Conservation (phyloP, 78 protist species). For the Cyanophora paradoxa region DNA sequence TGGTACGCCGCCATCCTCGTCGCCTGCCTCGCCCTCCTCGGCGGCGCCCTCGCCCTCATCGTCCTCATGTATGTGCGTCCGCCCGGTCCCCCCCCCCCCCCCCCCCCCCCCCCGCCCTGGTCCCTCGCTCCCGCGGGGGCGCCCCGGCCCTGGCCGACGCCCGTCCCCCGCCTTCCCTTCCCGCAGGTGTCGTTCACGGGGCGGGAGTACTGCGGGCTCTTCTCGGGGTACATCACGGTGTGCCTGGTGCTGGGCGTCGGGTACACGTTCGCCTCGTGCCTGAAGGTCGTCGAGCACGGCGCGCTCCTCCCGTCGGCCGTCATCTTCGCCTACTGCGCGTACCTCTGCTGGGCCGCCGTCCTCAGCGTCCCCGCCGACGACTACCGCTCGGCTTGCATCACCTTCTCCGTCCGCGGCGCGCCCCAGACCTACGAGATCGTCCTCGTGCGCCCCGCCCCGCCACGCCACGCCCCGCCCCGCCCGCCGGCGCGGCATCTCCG, state of each 20-base stretch:
- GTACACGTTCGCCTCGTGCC: not conserved
- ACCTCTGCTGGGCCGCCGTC: too few species aligned
- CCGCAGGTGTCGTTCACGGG: too few species aligned
- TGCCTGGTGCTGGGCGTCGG: not conserved
- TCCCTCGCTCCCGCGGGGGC: too few species aligned
- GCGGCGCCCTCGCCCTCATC: not conserved
- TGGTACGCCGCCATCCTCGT: slow-evolving; percentile 9
- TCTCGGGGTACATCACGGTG: not conserved
- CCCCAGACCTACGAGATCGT: not conserved
- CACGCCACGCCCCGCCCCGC: not conserved
- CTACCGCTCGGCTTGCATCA: not conserved
- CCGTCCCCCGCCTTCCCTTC: too few species aligned
- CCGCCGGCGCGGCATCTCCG: not conserved
- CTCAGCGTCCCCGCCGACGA: too few species aligned
- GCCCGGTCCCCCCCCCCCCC: too few species aligned
- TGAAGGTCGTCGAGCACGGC: not conserved
- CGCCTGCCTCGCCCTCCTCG: not conserved
- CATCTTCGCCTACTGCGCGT: not conserved
- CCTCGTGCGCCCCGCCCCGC: not conserved
- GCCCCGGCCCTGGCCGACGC: too few species aligned
- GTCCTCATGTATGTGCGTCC: not conserved
- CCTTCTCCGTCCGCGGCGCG: not conserved
- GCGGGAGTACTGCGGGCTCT: not conserved
- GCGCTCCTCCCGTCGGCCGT: not conserved
- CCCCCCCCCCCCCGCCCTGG: too few species aligned